These are phyloP conservation scores for Ascochyta koolunga DNA, from an alignment of 2,329 filamentous ascomycete genomes.

Conservation along the genomic window DNA sequence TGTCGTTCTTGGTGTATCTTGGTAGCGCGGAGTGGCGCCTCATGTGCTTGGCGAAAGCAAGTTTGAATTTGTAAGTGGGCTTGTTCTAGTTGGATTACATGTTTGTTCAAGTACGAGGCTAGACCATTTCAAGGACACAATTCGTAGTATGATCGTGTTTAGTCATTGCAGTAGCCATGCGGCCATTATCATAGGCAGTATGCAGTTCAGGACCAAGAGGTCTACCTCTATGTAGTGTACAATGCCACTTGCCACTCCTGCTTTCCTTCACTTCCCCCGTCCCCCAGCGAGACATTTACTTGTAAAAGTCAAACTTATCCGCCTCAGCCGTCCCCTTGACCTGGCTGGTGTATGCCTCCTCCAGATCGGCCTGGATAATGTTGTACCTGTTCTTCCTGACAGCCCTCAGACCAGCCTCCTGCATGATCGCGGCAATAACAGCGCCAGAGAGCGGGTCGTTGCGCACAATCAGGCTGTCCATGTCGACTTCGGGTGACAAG, in stretches of 20 bases:
- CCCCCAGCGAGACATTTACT: constrained; percentile 28
- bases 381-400: constrained; percentile 99
- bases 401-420: constrained; percentile 91
- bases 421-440: constrained; percentile 98
- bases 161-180: constrained; percentile 16
- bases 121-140: neutral
- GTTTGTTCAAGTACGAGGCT: neutral
- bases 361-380: constrained; percentile 95
- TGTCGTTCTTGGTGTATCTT: too few relatives aligned
- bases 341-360: constrained; percentile 96
- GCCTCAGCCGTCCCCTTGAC: constrained; percentile 82
- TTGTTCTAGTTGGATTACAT: too few relatives aligned
- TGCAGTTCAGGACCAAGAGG: constrained; percentile 6
- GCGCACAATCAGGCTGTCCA: constrained; percentile 93
- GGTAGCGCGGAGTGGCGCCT: neutral
- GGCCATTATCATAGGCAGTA: constrained; percentile 2
- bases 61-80: too few relatives aligned
- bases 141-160: neutral
- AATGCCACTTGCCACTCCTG: constrained; percentile 10
- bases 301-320: constrained; percentile 76
- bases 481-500: constrained; percentile 91
- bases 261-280: neutral
- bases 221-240: constrained; percentile 31
- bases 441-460: constrained; percentile 96
- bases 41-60: too few relatives aligned